Base-by-base conservation (phyloP, 139 green algal species). In the Choricystis sp. region DNA sequence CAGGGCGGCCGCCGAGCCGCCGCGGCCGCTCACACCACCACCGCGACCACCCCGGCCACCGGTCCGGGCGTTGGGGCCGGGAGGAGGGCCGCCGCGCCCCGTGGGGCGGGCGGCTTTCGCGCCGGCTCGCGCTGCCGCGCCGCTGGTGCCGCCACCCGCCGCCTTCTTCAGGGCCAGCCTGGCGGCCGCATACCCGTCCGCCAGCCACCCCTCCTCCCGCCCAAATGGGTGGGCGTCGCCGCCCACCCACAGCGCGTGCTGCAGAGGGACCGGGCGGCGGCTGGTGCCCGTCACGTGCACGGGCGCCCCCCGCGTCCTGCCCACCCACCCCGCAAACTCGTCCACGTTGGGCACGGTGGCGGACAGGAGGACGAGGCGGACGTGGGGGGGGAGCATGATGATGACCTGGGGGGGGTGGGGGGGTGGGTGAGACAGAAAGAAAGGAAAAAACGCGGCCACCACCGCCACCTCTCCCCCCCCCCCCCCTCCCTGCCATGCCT, bases 301-400 rank as follows among this genome's bases (percentile, higher is more conserved):
- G 24, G 81, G 68, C 68, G 86, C 86, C 49, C 81, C 76, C 73
- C 95, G 96, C 63, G 90, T 98, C 24, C 90, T 76, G 1, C 92
- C 92, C 64, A 98, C 86, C 92, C 92, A 98, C 69, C 91, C 84
- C 1, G 92, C 92, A 83, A 98, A 98, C 74, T 98, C 92, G 69
- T 89, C 81, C 2, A 94, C 86, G 68, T 98, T 98, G 56, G 92
- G 92, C 30, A 98, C 89, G 3, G 91, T 96, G 52, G 87, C 84
- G 22, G 76, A 90, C 1, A 95, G 80, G 19, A 59, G 56, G 19
- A 25, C 22, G 23, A 59, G 19, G 55, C 83, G 89, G 56, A 96
- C 77, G 72, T 95, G 87, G 3, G 82, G 77, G 0, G 93, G 93
- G 48, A 99, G 81, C 93, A 99, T 96, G 79, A 99, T 99, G 40